phyloP scores from a whole-genome alignment of 2,329 filamentous ascomycete species.

The Nigrospora sphaerica region DNA sequence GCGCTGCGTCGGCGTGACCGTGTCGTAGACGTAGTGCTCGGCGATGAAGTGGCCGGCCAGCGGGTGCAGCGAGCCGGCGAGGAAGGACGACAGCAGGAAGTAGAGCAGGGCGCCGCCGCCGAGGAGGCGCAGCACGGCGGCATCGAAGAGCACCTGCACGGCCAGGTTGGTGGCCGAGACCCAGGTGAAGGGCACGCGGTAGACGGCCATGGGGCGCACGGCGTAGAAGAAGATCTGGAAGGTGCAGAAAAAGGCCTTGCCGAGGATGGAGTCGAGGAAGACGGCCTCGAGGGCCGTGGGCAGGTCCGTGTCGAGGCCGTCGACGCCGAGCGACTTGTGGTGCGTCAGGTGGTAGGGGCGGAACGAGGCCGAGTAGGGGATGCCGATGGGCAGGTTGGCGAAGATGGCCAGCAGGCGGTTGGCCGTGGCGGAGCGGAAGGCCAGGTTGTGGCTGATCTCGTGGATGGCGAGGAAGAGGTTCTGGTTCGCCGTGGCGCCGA shows the following conservation, averaged over 20 bases:
- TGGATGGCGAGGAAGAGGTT: constrained; percentile 98
- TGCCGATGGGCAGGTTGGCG: constrained; percentile 90
- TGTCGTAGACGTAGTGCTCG: constrained; percentile 84
- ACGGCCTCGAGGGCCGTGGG: constrained; percentile 87
- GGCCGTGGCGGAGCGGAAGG: constrained; percentile 71
- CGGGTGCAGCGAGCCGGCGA: constrained; percentile 89
- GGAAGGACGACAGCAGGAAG: constrained; percentile 81
- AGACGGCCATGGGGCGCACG: constrained; percentile 88
- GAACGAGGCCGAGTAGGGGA: constrained; percentile 95
- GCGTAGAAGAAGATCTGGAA: constrained; percentile 99
- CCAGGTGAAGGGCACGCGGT: constrained; percentile 78
- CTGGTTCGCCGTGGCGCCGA: constrained; percentile 95
- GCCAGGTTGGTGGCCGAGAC: constrained; percentile 78
- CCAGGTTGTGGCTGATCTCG: constrained; percentile 96
- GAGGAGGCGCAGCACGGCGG: constrained; percentile 52
- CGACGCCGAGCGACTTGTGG: constrained; percentile 96
- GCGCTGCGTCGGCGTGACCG: constrained; percentile 44
- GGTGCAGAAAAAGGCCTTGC: constrained; percentile 98
- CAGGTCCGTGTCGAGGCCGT: constrained; percentile 92
- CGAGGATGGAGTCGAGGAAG: constrained; percentile 88
- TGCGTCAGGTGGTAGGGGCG: constrained; percentile 96
- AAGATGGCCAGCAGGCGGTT: constrained; percentile 88
- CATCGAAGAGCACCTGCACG: constrained; percentile 74
- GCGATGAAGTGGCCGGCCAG: constrained; percentile 97
- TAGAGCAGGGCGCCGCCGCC: constrained; percentile 67